Evolutionary conservation across 768 basidiomycete genomes (phyloP).

Genomic region (Leucocoprinus leucothites): DNA sequence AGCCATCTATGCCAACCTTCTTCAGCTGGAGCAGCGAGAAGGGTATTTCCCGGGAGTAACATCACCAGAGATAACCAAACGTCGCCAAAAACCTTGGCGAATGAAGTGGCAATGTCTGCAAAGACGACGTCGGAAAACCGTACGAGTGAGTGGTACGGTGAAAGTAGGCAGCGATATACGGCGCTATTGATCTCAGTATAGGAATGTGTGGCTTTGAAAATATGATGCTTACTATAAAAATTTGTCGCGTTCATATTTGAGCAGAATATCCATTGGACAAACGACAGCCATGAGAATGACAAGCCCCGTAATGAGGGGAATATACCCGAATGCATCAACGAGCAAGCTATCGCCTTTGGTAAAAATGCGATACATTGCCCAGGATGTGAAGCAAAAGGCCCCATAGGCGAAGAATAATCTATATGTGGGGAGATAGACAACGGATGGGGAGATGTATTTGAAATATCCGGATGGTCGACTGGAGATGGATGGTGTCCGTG

Average conservation of each 20-base stretch:
- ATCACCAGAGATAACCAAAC: conserved; percentile 86
- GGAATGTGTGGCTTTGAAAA: conserved; percentile 6
- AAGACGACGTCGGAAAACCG: conserved; percentile 92
- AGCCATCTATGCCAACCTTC: conserved; percentile 72
- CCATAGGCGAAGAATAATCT: conserved; percentile 61
- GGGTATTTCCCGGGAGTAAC: conserved; percentile 80
- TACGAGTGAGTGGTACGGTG: conserved; percentile 56
- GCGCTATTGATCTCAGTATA: conserved; percentile 44
- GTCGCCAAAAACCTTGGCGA: conserved; percentile 95
- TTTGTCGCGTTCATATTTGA: conserved; percentile 70
- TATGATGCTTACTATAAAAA: conserved; percentile 67
- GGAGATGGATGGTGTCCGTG: conserved; percentile 11
- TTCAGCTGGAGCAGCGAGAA: conserved; percentile 59
- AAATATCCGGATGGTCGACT: neutral
- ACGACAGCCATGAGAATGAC: conserved; percentile 54
- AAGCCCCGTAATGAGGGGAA: conserved; percentile 68
- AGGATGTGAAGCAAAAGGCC: conserved; percentile 59
- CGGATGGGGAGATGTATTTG: conserved; percentile 19
- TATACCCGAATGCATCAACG: conserved; percentile 74
- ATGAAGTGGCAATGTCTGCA: conserved; percentile 95
- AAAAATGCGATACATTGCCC: conserved; percentile 62
- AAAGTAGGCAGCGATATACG: conserved; percentile 69
- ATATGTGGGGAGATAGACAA: conserved; percentile 62
- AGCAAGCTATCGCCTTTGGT: conserved; percentile 54
- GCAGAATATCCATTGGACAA: conserved; percentile 64